Base-by-base conservation (phyloP, 345 rosid genomes). In the Sisymbrium altissimum region DNA sequence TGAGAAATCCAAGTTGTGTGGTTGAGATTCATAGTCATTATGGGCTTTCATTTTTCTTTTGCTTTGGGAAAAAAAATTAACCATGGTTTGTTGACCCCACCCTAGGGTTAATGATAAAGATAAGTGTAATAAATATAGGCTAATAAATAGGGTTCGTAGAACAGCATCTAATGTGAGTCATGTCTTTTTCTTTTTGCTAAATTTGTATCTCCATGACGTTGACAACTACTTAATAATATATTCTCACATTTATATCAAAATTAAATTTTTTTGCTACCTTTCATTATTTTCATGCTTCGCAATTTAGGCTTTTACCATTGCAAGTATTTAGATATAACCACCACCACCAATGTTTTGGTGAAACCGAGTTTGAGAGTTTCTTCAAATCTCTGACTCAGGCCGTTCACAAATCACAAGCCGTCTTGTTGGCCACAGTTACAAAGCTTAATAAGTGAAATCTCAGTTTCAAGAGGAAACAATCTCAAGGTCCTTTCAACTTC, bases 1-100 rank as follows among this genome's bases (percentile, higher is more conserved):
- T 79, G 79, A 71, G 77, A 84, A 81, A 86, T 82, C 83, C 72
- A 75, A 67, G 74, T 81, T 81, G 81, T 81, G 88, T 86, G 87
- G 93, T 76, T 74, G 84, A 75, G 78, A 79, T 84, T 88, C 83
- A 71, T 83, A 83, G 83, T 81, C 85, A 63, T 55, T 35, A 63
- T 70, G 65, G 65, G 48, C n/a, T n/a, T n/a, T n/a, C n/a, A n/a
- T n/a, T n/a, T n/a, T n/a, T n/a, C n/a, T n/a, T n/a, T n/a, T n/a
- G 15, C n/a, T 19, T 60, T 11, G 11, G 29, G 15, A 3, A 58
- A 15, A 9, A 4, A 6, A n/a, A 13, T 79, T 69, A 80, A 86
- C 89, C 81, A 74, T 70, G 60, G 84, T 86, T 83, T 76, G 45
- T 56, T 75, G 82, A 78, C 84, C 80, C 83, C 73, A 56, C 49